Base-by-base conservation (phyloP, 2,329 filamentous ascomycete species). In the Stagonosporopsis cucurbitacearum region DNA sequence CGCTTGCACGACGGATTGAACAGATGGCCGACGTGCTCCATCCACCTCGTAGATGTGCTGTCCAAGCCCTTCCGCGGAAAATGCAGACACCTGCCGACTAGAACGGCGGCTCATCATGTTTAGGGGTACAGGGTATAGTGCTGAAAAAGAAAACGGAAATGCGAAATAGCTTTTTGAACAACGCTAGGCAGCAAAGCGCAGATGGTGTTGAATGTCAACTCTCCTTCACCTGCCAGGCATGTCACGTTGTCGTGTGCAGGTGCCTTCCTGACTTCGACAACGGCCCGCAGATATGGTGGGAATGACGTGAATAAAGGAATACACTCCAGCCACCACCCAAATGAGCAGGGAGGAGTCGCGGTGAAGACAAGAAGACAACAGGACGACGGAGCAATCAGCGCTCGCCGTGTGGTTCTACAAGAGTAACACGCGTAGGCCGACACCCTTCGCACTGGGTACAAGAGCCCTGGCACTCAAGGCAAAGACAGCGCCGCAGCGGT, bases 321-420 rank as follows among this genome's bases (percentile, higher is more conserved):
- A 50, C 28, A 47, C 4, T 25, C 42, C 47, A 50, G 47, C 46
- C 47, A 28, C 46, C 47, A 22, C 46, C 46, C 41, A 50, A 50
- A 22, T 43, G 47, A 47, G 42, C 48, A 47, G 53, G 47, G 53
- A 47, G 53, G 42, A 56, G 32, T 46, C 53, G 53, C 53, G 53
- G 53, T 56, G 47, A 56, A 56, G 47, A 47, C 28, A 37, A 50
- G 42, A 37, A 32, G 47, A 47, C 20, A 37, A 51, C 19, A 51
- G 42, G 22, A 23, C 23, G 47, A 40, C 39, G 53, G 42, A 47
- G 36, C 53, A 56, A 60, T 62, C 58, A 62, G 51, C 49, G 44
- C 28, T 36, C 49, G 50, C 23, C 22, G 66, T 65, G 65, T 69
- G 68, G 73, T 75, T 71, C 67, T 74, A 76, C 74, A 75, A 72